Base-by-base conservation (phyloP, 768 basidiomycete species). In the Kondoa subrosea region DNA sequence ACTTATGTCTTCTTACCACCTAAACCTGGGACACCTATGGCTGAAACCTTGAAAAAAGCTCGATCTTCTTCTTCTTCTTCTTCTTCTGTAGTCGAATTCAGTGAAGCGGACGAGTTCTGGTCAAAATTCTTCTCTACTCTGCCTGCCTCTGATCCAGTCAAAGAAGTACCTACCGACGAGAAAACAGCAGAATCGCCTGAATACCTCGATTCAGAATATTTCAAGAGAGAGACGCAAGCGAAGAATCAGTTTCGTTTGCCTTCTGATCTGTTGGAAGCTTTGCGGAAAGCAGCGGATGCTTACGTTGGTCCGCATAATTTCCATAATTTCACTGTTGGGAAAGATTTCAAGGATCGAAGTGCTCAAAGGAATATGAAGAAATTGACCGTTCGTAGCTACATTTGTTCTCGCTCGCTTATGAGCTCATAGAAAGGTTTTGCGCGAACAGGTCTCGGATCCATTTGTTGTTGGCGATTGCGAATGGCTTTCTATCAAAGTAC, bases 251-350 rank as follows among this genome's bases (percentile, higher is more conserved):
- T 88, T 86, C 82, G 91, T 67, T 81, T 84, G 15, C 74, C 77
- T 33, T 57, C 78, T 1, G 81, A 80, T 8, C 81, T 83, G 27
- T 69, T 95, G 29, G 81, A 81, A 60, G 73, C 77, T 34, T 78
- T 95, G 31, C 80, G 85, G 65, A 78, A 76, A 16, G 77, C 82
- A 1, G 83, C 85, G 2, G 79, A 80, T 65, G 83, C 81, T 73
- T 97, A 85, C 74, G 82, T 87, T 71, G 92, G 89, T 4, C 89
- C 89, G 1, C 91, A 95, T 77, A 97, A 97, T 77, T 99, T 93
- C 77, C 91, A 95, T 77, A 97, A 97, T 75, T 97, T 92, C 74
- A 97, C 95, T 0, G 84, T 96, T 64, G 88, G 85, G 1, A 84
- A 87, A 59, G 89, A 89, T 61, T 91, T 87, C 77, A 78, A 81